Conservation (phyloP, 192 early-diverging fungal species). For the Anaeromyces robustus region DNA sequence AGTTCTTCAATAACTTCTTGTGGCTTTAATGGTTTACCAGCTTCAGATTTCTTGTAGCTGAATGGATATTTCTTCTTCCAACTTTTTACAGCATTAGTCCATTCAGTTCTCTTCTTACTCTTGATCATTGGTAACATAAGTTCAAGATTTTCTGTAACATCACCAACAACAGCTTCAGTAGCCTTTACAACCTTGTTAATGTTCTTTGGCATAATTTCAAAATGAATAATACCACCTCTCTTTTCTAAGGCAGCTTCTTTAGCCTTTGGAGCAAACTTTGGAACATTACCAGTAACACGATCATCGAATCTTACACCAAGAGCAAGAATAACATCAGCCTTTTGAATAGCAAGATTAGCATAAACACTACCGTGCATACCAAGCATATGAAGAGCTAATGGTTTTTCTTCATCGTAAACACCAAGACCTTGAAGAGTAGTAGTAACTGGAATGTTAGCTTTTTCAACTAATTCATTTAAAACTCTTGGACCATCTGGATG, state of each 20-base stretch:
- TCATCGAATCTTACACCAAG: conserved; percentile 97
- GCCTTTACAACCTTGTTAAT: conserved; percentile 97
- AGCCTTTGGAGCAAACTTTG: conserved; percentile 84
- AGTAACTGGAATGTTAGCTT: conserved; percentile 89
- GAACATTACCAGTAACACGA: conserved; percentile 81
- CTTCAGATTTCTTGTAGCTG: conserved; percentile 34
- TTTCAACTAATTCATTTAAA: conserved; percentile 67
- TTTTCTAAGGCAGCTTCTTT: conserved; percentile 68
- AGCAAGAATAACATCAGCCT: conserved; percentile 83
- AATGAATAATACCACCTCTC: conserved; percentile 92
- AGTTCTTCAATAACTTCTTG: conserved; percentile 91
- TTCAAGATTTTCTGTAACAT: conserved; percentile 75
- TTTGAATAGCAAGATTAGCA: conserved; percentile 96
- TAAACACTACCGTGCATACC: conserved; percentile 98
- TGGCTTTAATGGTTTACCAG: conserved; percentile 62
- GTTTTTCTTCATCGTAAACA: conserved; percentile 83
- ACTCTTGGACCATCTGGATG: conserved; percentile 66
- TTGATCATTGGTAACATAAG: conserved; percentile 64
- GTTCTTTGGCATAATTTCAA: conserved; percentile 99
- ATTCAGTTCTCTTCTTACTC: conserved; percentile 45
- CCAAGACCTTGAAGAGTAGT: conserved; percentile 90
- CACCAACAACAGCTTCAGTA: conserved; percentile 83
- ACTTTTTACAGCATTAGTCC: conserved; percentile 62
- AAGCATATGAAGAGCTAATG: conserved; percentile 85
- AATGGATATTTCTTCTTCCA: conserved; percentile 96